A percentile compares a stretch with the other conserved stretches of the same genome.
These are phyloP conservation scores for Chlamydomonas sp. DNA, from an alignment of 139 green algal species.

Conservation along the genomic window DNA sequence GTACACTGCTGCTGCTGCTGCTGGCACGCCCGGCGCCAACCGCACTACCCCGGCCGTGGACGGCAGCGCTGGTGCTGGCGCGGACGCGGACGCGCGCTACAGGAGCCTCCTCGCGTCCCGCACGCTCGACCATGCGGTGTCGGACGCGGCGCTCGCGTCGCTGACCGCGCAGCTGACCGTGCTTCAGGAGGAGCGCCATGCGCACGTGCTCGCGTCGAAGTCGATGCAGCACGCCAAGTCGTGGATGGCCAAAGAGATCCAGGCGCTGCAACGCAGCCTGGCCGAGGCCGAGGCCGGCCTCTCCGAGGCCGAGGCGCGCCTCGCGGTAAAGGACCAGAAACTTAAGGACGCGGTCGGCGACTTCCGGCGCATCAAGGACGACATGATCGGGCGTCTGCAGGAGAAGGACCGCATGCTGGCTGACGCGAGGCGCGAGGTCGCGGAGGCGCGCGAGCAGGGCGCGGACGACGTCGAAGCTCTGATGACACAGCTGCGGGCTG, in stretches of 20 bases:
- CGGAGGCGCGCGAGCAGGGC: background rate
- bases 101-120: background rate
- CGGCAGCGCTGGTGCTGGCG: background rate
- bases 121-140: too few species aligned
- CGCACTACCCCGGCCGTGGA: too few species aligned
- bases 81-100: background rate
- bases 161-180: background rate
- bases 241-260: background rate
- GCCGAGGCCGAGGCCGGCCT: background rate
- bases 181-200: background rate
- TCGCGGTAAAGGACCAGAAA: too few species aligned
- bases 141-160: background rate
- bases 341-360: background rate
- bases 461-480: background rate
- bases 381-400: slow-evolving; percentile 2
- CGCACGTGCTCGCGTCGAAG: background rate
- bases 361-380: slow-evolving; percentile 7
- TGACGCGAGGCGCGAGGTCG: background rate
- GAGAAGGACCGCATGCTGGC: background rate
- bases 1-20: too few species aligned
- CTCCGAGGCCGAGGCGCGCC: too few species aligned
- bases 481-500: background rate
- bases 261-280: background rate
- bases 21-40: too few species aligned
- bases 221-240: background rate